Base-by-base conservation (phyloP, 306 rosid species). In the Cucurbita ficifolia region DNA sequence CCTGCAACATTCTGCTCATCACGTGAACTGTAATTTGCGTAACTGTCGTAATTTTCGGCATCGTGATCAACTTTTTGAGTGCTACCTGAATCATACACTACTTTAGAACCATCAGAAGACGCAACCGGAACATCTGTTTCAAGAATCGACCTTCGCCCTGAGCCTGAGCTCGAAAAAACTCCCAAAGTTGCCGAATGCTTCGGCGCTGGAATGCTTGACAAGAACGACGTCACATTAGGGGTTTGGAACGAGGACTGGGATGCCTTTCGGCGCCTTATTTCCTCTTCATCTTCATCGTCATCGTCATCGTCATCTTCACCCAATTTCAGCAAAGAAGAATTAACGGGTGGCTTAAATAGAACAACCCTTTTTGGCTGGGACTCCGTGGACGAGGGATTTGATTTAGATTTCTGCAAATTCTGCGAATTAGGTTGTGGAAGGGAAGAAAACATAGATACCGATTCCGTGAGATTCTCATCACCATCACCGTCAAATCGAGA, bases 131-230 rank as follows among this genome's bases (percentile, higher is more conserved):
- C 62, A 39, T 80, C 79, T 0, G 87, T 84, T 71, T 89, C 92
- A 2, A 94, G 16, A 64, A 79, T 85, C 40, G 97, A 85, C 78
- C 96, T 86, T 10, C 96, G 81, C 18, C 92, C 88, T 0, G 92
- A 83, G 35, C 90, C 88, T 0, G 87, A 83, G 29, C 84, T 71
- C 6, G 86, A 40, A 75, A 81, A 81, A 76, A 77, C 85, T 9
- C 99, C 99, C 73, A 91, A 81, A 0, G 88, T 85, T 8, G 88
- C 59, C 3, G 96, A 52, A 79, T 88, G 82, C 74, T 60, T 88
- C 1, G 99, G 92, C 0, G 97, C 99, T n/a, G 99, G 97, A 43
- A 94, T 84, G 65, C 68, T 77, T 12, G 92, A 85, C 19, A 91
- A 74, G 83, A 90, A 90, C 39, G 96, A 86, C 78, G 78, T 78